Percentiles rank a stretch among this genome's conserved stretches.
Conservation (phyloP, 2,329 filamentous ascomycete genomes). For the Onygena corvina region DNA sequence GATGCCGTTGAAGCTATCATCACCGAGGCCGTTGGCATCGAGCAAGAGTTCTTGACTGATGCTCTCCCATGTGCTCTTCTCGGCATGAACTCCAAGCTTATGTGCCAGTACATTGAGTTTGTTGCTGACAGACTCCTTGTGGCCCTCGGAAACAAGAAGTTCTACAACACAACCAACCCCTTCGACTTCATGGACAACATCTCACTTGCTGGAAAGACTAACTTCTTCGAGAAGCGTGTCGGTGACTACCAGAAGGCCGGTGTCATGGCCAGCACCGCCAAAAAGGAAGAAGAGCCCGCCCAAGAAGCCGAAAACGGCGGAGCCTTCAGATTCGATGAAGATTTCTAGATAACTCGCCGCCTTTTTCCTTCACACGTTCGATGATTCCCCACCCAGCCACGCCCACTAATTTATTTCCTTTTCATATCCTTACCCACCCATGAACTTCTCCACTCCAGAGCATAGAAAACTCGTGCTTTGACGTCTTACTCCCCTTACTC, state of each 20-base stretch:
- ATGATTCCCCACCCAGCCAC: conserved; percentile 16
- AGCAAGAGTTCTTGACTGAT: conserved; percentile 96
- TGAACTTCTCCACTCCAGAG: conserved; percentile 19
- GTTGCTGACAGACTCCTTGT: conserved; percentile 91
- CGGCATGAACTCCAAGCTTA: conserved; percentile 92
- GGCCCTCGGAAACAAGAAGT: conserved; percentile 85
- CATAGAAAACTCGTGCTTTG: background rate
- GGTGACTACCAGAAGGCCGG: conserved; percentile 99
- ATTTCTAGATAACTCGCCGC: conserved; percentile 60
- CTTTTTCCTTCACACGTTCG: conserved; percentile 8
- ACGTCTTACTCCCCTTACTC: background rate
- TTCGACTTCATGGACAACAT: conserved; percentile 99
- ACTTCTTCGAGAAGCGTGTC: conserved; percentile 99
- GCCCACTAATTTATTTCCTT: conserved; percentile 14
- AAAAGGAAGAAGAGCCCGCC: conserved; percentile 48
- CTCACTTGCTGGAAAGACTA: conserved; percentile 96
- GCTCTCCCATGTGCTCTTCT: conserved; percentile 85
- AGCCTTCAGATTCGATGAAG: conserved; percentile 89
- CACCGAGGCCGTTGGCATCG: conserved; percentile 81
- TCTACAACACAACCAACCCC: conserved; percentile 85
- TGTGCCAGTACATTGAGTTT: conserved; percentile 99
- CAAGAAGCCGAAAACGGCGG: conserved; percentile 37
- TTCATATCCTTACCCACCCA: conserved; percentile 16
- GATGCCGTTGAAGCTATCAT: conserved; percentile 77
- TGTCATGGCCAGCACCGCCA: conserved; percentile 88